Percentiles rank a stretch among this genome's conserved stretches.
These are phyloP conservation scores for Linnemannia schmuckeri DNA, from an alignment of 192 early-diverging fungal genomes.

Conservation along the genomic window DNA sequence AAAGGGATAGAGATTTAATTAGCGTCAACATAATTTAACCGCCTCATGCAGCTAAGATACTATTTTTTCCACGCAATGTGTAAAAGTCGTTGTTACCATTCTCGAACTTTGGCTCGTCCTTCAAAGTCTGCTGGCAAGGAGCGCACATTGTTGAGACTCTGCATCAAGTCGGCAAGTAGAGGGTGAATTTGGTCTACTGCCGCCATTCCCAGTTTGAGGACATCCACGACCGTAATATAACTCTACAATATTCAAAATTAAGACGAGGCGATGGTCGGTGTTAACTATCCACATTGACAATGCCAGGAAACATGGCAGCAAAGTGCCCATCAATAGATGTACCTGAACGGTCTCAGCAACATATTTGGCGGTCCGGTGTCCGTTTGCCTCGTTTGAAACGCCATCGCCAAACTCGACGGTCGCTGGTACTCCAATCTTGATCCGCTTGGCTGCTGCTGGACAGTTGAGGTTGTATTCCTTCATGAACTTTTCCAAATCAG, in stretches of 20 bases:
- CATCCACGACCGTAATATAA: constrained; percentile 96
- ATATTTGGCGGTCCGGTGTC: constrained; percentile 74
- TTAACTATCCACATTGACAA: not conserved
- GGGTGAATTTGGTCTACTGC: constrained; percentile 96
- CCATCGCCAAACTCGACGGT: constrained; percentile 91
- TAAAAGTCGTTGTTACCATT: constrained; percentile 69
- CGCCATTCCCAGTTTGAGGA: constrained; percentile 82
- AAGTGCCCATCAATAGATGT: not conserved
- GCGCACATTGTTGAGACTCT: constrained; percentile 86
- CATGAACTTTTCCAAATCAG: constrained; percentile 84
- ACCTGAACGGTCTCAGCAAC: constrained; percentile 84
- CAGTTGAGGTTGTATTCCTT: constrained; percentile 86
- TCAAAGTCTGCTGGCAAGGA: constrained; percentile 83
- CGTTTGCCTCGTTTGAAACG: constrained; percentile 61
- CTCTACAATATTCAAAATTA: constrained; percentile 58
- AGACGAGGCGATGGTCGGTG: not conserved
- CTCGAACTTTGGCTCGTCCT: constrained; percentile 83
- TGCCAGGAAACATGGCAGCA: not conserved
- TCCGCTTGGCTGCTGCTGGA: constrained; percentile 86
- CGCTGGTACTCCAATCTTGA: constrained; percentile 96
- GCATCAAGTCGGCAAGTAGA: constrained; percentile 85
- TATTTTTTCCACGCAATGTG: too few species aligned
- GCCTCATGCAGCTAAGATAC: not conserved
- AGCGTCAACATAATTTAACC: not conserved
- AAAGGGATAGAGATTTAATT: not conserved